A percentile compares a stretch with the other conserved stretches of the same genome.
phyloP scores from a whole-genome alignment of 768 basidiomycete species.

The Psilocybe azurescens region DNA sequence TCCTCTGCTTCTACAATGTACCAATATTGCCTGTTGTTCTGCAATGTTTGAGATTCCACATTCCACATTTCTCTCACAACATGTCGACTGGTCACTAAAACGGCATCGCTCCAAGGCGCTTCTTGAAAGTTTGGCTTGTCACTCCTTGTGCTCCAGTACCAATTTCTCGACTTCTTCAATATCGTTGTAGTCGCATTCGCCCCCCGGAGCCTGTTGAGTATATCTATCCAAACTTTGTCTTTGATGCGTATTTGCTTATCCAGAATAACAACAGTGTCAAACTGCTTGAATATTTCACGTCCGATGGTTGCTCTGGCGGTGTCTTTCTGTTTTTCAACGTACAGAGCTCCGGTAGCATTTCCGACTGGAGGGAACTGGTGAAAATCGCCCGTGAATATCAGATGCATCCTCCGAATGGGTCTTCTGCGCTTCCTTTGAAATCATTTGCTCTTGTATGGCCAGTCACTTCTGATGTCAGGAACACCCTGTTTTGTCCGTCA shows the following conservation, averaged over 20 bases:
- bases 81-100: slow-evolving; percentile 43
- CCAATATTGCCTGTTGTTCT: slow-evolving; percentile 13
- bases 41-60: slow-evolving; percentile 28
- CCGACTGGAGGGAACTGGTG: slow-evolving; percentile 34
- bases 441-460: slow-evolving; percentile 7
- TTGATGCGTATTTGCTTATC: slow-evolving; percentile 39
- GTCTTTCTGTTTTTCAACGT: slow-evolving; percentile 20
- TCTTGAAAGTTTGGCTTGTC: background rate
- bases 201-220: slow-evolving; percentile 28
- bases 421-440: slow-evolving; percentile 1
- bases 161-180: background rate
- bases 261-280: slow-evolving; percentile 39
- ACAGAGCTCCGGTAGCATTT: slow-evolving; percentile 22
- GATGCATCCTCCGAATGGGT: slow-evolving; percentile 43
- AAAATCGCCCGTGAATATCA: slow-evolving; percentile 47
- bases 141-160: background rate
- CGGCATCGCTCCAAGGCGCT: slow-evolving; percentile 34
- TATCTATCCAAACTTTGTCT: slow-evolving; percentile 33
- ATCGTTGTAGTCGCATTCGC: background rate
- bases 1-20: slow-evolving; percentile 32
- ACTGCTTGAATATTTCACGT: slow-evolving; percentile 29
- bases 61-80: slow-evolving; percentile 42
- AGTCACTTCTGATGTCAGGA: slow-evolving; percentile 25
- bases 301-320: slow-evolving; percentile 20
- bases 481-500: slow-evolving; percentile 36